These are phyloP conservation scores for Tylopilus vinaceipallidus DNA, from an alignment of 768 basidiomycete genomes.

Conservation along the genomic window DNA sequence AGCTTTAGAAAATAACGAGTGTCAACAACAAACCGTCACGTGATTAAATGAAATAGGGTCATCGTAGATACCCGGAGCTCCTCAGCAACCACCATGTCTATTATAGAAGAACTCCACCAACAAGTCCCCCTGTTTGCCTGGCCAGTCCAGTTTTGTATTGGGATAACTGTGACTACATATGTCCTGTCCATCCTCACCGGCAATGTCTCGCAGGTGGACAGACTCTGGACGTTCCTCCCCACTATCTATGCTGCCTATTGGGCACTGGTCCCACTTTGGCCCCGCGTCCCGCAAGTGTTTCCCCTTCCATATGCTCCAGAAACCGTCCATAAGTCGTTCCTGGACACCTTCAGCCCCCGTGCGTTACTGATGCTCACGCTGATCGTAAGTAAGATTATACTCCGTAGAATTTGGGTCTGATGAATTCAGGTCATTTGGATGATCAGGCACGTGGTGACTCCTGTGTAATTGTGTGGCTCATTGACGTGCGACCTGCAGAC, in stretches of 20 bases:
- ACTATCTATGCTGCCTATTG: conserved; percentile 81
- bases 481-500: conserved; percentile 36
- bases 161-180: conserved; percentile 48
- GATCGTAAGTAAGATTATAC: conserved; percentile 40
- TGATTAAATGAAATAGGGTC: not conserved
- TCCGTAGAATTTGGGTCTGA: not conserved
- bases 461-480: conserved; percentile 10
- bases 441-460: conserved; percentile 42
- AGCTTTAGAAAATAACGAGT: conserved; percentile 19
- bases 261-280: conserved; percentile 69
- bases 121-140: conserved; percentile 45
- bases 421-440: conserved; percentile 50
- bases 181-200: conserved; percentile 63
- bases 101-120: conserved; percentile 17
- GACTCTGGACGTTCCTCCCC: conserved; percentile 77
- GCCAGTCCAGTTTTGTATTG: conserved; percentile 62
- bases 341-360: conserved; percentile 61
- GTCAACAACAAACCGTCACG: conserved; percentile 11
- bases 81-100: not conserved
- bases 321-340: conserved; percentile 31
- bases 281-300: conserved; percentile 32
- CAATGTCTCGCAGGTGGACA: conserved; percentile 88
- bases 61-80: too few relatives aligned
- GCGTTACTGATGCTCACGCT: conserved; percentile 74
- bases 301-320: conserved; percentile 59